These are phyloP conservation scores for Prunus armeniaca DNA, from an alignment of 306 rosid genomes.

Conservation along the genomic window DNA sequence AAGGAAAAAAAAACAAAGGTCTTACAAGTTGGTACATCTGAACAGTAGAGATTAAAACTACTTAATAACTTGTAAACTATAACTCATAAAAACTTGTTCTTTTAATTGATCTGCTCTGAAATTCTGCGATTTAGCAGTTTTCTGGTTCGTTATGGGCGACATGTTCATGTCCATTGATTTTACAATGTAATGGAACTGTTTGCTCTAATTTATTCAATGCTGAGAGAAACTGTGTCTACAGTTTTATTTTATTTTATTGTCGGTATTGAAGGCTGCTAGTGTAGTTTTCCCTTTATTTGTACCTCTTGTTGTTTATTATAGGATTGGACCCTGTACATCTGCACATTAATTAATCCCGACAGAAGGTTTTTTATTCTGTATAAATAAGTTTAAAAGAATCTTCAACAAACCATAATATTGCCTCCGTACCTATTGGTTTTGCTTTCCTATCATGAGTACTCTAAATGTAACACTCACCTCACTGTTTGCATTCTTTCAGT, in stretches of 20 bases:
- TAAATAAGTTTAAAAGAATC: not conserved
- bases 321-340: not conserved
- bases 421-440: not conserved
- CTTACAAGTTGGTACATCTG: slow-evolving; percentile 14
- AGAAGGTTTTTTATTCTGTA: not conserved
- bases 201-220: not conserved
- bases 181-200: not conserved
- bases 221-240: not conserved
- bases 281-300: not conserved
- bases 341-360: not conserved
- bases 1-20: not conserved
- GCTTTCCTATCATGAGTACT: not conserved
- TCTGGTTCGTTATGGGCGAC: not conserved
- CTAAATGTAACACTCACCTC: not conserved
- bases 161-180: not conserved
- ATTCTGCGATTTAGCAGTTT: not conserved
- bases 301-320: not conserved
- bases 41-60: not conserved
- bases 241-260: not conserved
- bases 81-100: not conserved
- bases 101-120: not conserved
- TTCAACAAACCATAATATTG: not conserved
- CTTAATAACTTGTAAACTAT: not conserved
- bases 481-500: slow-evolving; percentile 41
- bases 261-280: slow-evolving; percentile 2